phyloP scores from a whole-genome alignment of 1,284 basidiomycete species.

The Butyriboletus appendiculatus region DNA sequence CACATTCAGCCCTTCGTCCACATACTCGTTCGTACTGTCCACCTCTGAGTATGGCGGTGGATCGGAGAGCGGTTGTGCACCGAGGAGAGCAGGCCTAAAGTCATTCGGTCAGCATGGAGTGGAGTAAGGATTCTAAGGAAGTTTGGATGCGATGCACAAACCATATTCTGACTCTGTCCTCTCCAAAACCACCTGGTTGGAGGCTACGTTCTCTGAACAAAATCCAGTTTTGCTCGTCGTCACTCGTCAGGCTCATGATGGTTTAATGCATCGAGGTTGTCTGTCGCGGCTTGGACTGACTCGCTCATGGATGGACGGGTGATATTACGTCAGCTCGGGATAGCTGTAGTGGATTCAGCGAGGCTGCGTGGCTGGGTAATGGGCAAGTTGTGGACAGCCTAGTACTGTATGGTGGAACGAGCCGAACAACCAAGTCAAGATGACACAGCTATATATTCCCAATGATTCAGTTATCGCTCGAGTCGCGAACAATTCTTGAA shows the following conservation, averaged over 20 bases:
- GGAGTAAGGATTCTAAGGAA: background rate
- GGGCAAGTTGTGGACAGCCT: too few species aligned
- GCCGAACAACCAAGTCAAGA: background rate
- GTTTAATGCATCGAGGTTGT: constrained; percentile 12
- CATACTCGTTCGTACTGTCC: constrained; percentile 6
- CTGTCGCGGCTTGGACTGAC: constrained; percentile 1
- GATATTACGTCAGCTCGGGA: constrained; percentile 24
- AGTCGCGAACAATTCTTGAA: too few species aligned
- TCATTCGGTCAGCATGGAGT: constrained; percentile 10
- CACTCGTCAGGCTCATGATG: constrained; percentile 25
- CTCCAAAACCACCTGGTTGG: constrained; percentile 62
- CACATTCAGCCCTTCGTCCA: constrained; percentile 4
- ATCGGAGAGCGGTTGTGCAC: constrained; percentile 26
- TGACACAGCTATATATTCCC: too few species aligned
- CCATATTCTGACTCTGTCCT: constrained; percentile 58
- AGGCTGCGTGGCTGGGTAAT: background rate
- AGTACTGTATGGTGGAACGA: too few species aligned
- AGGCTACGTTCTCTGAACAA: constrained; percentile 51
- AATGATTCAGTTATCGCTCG: too few species aligned
- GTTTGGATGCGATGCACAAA: constrained; percentile 31
- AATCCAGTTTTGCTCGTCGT: constrained; percentile 48
- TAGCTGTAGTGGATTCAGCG: constrained; percentile 1
- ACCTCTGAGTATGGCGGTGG: constrained; percentile 33
- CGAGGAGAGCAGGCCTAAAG: constrained; percentile 27
- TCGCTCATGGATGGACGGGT: background rate